Evolutionary conservation across 2,329 filamentous ascomycete genomes (phyloP), one percentile per base, ranked within the genome.

Genomic region (Alternaria postmessia): DNA sequence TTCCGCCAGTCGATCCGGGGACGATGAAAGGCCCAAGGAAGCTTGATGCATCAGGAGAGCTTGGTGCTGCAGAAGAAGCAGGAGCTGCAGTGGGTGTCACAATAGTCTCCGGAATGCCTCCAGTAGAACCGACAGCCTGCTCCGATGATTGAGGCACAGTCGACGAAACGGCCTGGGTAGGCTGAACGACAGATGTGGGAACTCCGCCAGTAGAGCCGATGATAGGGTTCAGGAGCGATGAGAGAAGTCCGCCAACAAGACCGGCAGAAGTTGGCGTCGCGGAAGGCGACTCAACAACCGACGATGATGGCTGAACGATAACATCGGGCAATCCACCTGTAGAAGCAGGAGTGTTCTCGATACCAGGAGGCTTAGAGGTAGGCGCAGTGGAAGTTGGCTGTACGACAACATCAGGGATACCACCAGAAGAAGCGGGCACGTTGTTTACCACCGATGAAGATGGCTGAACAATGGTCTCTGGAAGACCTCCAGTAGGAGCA

Each of bases 21-120:
- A 70, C 59, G 24, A 69, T 72, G 58, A 72, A 71, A 4, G 69
- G 65, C 7, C 69, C 68, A 1, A 64, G 66, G 48, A 72, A 65
- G 61, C 65, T 66, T 16, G 69, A 70, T 14, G 64, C 49, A 22
- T 56, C 58, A 28, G 58, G 22, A 32, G 58, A 52, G 22, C 52
- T 60, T 54, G 62, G 54, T 44, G 52, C 47, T 16, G 59, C 54
- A 41, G 64, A 57, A 32, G 57, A 32, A 18, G 38, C 46, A 20
- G 63, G 49, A n/a, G 62, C 57, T 3, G 63, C 44, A 36, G 65
- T 69, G 28, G 62, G 63, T 22, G 60, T 57, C n/a, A 70, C 54
- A 32, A 72, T 62, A 3, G 61, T 57, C 38, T 63, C 64, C 16
- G 66, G 64, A 32, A 66, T 24, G n/a, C 58, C 61, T 41, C 67